Conservation (phyloP, 140 eudicot species). For the Anethum foeniculum region DNA sequence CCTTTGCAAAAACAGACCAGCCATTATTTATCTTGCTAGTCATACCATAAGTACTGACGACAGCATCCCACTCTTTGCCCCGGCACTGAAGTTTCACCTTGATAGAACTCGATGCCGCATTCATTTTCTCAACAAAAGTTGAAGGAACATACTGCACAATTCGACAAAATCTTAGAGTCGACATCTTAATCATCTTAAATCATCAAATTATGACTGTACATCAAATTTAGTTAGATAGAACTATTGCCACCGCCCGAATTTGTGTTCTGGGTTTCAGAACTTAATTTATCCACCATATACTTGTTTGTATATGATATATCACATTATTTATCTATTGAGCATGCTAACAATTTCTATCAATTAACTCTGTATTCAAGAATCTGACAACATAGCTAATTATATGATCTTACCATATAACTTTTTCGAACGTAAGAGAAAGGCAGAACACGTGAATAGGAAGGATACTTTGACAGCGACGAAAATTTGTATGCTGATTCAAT, state of each 20-base stretch:
- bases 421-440: background rate
- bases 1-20: background rate
- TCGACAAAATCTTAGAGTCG: background rate
- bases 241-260: background rate
- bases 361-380: background rate
- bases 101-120: background rate
- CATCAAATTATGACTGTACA: background rate
- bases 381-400: background rate
- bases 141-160: background rate
- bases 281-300: background rate
- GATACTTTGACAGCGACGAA: background rate
- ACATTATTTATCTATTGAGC: no score
- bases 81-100: background rate
- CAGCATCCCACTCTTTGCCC: slow-evolving; percentile 1
- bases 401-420: background rate
- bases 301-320: no score
- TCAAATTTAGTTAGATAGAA: background rate
- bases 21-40: background rate
- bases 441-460: background rate
- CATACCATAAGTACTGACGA: background rate
- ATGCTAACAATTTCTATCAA: no score
- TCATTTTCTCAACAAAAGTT: background rate
- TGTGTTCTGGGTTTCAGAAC: background rate
- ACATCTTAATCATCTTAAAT: background rate
- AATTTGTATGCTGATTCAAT: background rate